These are phyloP conservation scores for Agaricus subrufescens DNA, from an alignment of 768 basidiomycete species.

Conservation along the genomic window DNA sequence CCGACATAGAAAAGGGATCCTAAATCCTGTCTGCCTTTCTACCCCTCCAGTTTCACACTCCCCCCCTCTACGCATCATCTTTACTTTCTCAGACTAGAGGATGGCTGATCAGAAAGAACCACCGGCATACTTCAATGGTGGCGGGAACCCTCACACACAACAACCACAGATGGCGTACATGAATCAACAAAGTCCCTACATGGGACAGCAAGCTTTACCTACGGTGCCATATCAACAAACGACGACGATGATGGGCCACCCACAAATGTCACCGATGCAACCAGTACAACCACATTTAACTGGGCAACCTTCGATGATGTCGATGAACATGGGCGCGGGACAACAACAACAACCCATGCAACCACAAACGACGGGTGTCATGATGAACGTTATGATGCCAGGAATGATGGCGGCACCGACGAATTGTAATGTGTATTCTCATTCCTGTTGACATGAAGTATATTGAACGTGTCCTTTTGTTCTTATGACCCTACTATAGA, in stretches of 20 bases:
- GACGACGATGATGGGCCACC: slow-evolving; percentile 1
- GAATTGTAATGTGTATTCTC: not conserved
- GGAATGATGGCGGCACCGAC: not conserved
- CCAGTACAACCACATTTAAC: slow-evolving; percentile 2
- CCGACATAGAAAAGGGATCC: not conserved
- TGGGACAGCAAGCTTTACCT: not conserved
- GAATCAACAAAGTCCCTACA: not conserved
- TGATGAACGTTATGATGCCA: slow-evolving; percentile 8
- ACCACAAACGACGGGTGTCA: slow-evolving; percentile 2
- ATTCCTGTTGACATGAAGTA: not conserved
- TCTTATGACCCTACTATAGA: not conserved
- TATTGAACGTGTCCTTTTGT: no score
- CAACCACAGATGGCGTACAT: not conserved
- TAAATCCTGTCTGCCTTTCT: not conserved
- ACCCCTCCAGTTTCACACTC: not conserved
- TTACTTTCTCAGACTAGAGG: not conserved
- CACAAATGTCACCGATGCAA: slow-evolving; percentile 3
- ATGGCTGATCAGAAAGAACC: not conserved
- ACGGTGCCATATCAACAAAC: not conserved
- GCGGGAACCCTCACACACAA: not conserved
- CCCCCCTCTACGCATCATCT: not conserved
- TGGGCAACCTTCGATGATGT: not conserved
- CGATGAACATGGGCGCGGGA: not conserved
- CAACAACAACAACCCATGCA: not conserved
- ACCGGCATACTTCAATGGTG: not conserved